Percentiles rank a stretch among this genome's conserved stretches.
Evolutionary conservation across 768 basidiomycete genomes (phyloP).

Genomic region (Amanita thiersii): DNA sequence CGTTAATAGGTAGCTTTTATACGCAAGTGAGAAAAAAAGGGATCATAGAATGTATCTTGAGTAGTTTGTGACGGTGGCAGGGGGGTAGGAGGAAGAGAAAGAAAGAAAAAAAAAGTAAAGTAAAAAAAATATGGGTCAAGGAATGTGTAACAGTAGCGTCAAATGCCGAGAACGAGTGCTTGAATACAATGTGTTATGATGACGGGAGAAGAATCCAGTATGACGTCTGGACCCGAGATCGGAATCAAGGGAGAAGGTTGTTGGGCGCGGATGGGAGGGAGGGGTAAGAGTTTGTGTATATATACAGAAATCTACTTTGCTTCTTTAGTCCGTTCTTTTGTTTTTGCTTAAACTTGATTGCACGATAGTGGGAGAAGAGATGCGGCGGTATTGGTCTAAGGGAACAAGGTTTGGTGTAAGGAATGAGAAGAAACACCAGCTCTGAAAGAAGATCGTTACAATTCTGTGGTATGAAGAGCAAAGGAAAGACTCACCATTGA

Average conservation of each 20-base stretch:
- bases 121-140: not conserved
- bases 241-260: not conserved
- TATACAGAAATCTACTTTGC: conserved; percentile 6
- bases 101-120: not conserved
- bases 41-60: not conserved
- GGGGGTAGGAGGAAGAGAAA: not conserved
- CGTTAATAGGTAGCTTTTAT: too few species aligned
- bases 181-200: not conserved
- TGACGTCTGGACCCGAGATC: not conserved
- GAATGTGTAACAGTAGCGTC: conserved; percentile 1
- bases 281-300: not conserved
- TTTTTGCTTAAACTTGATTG: too few species aligned
- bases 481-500: not conserved
- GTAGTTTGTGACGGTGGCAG: too few species aligned
- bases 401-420: too few species aligned
- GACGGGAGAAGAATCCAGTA: not conserved
- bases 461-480: not conserved
- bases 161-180: not conserved
- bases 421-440: too few species aligned
- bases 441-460: too few species aligned
- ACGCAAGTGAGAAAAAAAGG: not conserved
- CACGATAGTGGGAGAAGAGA: too few species aligned
- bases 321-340: conserved; percentile 6
- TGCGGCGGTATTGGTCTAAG: too few species aligned
- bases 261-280: not conserved